phyloP scores from a whole-genome alignment of 345 rosid species.

The Hevea brasiliensis region DNA sequence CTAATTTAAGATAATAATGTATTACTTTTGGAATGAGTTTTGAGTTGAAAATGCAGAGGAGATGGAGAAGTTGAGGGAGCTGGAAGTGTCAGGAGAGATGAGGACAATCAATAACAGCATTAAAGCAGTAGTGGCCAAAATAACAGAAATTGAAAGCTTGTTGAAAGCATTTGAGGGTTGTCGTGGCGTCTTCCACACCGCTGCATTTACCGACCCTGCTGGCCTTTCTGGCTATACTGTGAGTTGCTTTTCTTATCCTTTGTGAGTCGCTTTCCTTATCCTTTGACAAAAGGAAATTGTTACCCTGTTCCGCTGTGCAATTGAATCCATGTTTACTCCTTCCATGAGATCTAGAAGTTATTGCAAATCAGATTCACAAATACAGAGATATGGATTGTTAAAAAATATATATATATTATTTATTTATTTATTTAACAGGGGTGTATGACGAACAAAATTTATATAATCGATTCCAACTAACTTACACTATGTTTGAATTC shows the following conservation, averaged over 20 bases:
- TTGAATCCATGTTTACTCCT: too few relatives aligned
- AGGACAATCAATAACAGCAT: constrained; percentile 24
- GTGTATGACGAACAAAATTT: too few relatives aligned
- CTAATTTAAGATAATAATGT: not conserved
- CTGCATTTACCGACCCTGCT: constrained; percentile 70
- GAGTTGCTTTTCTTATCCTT: constrained; percentile 12
- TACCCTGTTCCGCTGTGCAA: too few relatives aligned
- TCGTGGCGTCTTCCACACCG: constrained; percentile 80
- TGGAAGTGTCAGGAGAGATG: constrained; percentile 49
- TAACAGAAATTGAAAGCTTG: constrained; percentile 50
- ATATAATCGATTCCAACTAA: too few relatives aligned
- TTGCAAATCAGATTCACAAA: too few relatives aligned
- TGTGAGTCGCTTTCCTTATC: not conserved
- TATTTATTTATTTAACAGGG: too few relatives aligned
- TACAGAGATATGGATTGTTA: too few relatives aligned
- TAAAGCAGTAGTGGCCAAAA: constrained; percentile 50
- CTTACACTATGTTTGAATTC: too few relatives aligned
- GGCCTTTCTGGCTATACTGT: constrained; percentile 96
- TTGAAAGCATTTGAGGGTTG: constrained; percentile 74
- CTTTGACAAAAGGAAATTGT: not conserved
- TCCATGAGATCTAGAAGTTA: too few relatives aligned
- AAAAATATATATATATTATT: too few relatives aligned
- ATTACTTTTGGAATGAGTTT: not conserved
- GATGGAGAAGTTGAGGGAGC: constrained; percentile 54
- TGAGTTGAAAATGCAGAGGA: constrained; percentile 36